Evolutionary conservation across 345 rosid genomes (phyloP).

Genomic region (Limnanthes douglasii): DNA sequence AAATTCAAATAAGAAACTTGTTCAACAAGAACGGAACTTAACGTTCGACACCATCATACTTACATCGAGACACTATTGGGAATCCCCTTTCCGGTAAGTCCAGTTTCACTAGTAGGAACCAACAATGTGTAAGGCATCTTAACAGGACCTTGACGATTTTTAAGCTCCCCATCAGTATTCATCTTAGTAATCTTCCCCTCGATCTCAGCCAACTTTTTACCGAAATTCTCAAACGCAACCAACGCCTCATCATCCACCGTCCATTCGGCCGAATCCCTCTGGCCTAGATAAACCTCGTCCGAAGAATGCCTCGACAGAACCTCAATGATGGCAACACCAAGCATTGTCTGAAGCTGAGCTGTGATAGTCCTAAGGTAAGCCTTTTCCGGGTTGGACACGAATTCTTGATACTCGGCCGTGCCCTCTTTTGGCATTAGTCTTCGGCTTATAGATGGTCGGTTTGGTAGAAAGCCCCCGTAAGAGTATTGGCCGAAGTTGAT

Average conservation of each 20-base stretch:
- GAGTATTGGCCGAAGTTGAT: slow-evolving; percentile 62
- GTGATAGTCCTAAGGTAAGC: slow-evolving; percentile 34
- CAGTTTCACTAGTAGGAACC: slow-evolving; percentile 31
- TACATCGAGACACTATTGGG: slow-evolving; percentile 54
- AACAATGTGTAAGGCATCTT: slow-evolving; percentile 33
- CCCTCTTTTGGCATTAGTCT: slow-evolving; percentile 39
- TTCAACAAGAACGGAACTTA: too few relatives aligned
- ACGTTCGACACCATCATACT: too few relatives aligned
- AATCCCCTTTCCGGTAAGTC: slow-evolving; percentile 39
- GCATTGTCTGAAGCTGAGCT: slow-evolving; percentile 27
- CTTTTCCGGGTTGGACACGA: slow-evolving; percentile 26
- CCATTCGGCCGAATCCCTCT: slow-evolving; percentile 39
- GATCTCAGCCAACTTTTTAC: slow-evolving; percentile 23
- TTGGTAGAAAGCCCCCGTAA: slow-evolving; percentile 48
- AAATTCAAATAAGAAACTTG: too few relatives aligned
- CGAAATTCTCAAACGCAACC: slow-evolving; percentile 31
- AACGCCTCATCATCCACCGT: slow-evolving; percentile 25
- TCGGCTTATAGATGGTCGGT: slow-evolving; percentile 44
- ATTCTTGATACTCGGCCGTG: slow-evolving; percentile 37
- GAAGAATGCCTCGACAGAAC: slow-evolving; percentile 42
- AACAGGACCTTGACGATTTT: slow-evolving; percentile 41
- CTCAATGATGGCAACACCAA: slow-evolving; percentile 35
- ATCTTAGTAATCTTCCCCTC: slow-evolving; percentile 22
- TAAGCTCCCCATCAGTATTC: slow-evolving; percentile 20
- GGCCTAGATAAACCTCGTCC: slow-evolving; percentile 50